A percentile compares a stretch with the other conserved stretches of the same genome.
phyloP scores from a whole-genome alignment of 768 basidiomycete genomes.

The Leccinum pellstonianum region DNA sequence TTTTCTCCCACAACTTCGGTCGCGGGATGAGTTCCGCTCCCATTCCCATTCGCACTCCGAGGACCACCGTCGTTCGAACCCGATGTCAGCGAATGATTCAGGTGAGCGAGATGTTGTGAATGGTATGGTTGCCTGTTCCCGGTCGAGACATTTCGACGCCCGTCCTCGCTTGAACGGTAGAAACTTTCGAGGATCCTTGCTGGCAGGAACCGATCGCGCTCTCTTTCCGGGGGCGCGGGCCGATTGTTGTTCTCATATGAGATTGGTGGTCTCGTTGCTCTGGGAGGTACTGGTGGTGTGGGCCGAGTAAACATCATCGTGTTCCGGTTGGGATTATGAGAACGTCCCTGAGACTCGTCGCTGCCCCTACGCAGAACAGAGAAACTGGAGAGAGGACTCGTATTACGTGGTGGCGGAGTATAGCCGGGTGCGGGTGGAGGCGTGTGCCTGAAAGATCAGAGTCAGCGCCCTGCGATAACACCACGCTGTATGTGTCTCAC shows the following conservation, averaged over 20 bases:
- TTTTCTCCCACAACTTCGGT: constrained; percentile 13
- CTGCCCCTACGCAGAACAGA: constrained; percentile 18
- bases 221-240: constrained; percentile 17
- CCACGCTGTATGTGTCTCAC: constrained; percentile 8
- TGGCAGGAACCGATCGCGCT: constrained; percentile 26
- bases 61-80: constrained; percentile 2
- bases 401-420: constrained; percentile 19
- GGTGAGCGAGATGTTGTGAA: constrained; percentile 2
- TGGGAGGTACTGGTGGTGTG: constrained; percentile 9
- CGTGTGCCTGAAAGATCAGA: constrained; percentile 16
- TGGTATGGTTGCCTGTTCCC: constrained; percentile 14
- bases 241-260: constrained; percentile 18
- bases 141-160: constrained; percentile 18
- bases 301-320: constrained; percentile 10
- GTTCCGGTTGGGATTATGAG: constrained; percentile 14
- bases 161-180: constrained; percentile 25
- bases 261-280: constrained; percentile 5
- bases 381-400: constrained; percentile 15
- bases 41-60: constrained; percentile 4
- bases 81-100: constrained; percentile 2
- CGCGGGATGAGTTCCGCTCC: constrained; percentile 12
- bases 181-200: constrained; percentile 23
- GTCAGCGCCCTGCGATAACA: constrained; percentile 2
- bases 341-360: constrained; percentile 9
- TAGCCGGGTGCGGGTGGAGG: constrained; percentile 21